Percentiles rank a stretch among this genome's conserved stretches.
Conservation (phyloP, 768 basidiomycete species). For the Tylopilus vinaceipallidus region DNA sequence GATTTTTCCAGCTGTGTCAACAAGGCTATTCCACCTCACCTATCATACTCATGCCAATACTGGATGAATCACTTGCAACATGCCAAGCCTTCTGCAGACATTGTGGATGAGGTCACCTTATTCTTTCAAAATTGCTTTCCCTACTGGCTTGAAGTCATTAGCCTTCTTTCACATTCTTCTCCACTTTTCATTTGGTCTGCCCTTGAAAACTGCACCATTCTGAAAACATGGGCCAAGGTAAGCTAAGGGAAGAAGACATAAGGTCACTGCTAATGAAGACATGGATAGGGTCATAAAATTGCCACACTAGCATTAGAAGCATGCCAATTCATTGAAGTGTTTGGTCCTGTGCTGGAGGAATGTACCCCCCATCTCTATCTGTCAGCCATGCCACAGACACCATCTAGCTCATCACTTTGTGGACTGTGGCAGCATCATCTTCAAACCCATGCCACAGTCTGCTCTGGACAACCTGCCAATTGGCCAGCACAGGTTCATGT, state of each 20-base stretch:
- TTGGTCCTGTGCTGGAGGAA: too few relatives aligned
- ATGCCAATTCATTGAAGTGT: constrained; percentile 3
- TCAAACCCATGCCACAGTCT: not conserved
- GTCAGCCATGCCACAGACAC: too few relatives aligned
- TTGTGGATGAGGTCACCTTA: not conserved
- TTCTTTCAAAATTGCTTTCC: constrained; percentile 5
- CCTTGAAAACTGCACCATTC: not conserved
- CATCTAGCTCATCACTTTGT: not conserved
- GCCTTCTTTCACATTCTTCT: too few relatives aligned
- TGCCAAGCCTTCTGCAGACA: not conserved
- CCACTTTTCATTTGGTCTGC: not conserved
- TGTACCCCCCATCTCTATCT: too few relatives aligned
- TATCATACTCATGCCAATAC: too few relatives aligned
- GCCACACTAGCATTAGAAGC: constrained; percentile 1
- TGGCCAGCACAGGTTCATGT: not conserved
- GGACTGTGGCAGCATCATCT: not conserved
- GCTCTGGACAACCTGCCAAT: not conserved
- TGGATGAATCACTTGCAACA: too few relatives aligned
- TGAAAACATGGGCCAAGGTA: not conserved
- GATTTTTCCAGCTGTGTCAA: not conserved
- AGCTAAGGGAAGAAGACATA: too few relatives aligned
- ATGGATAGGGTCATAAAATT: too few relatives aligned
- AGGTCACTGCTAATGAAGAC: too few relatives aligned
- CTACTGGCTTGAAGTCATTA: too few relatives aligned
- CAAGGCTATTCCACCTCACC: not conserved